Evolutionary conservation across 768 basidiomycete species (phyloP).

Genomic region (Serendipita indica): DNA sequence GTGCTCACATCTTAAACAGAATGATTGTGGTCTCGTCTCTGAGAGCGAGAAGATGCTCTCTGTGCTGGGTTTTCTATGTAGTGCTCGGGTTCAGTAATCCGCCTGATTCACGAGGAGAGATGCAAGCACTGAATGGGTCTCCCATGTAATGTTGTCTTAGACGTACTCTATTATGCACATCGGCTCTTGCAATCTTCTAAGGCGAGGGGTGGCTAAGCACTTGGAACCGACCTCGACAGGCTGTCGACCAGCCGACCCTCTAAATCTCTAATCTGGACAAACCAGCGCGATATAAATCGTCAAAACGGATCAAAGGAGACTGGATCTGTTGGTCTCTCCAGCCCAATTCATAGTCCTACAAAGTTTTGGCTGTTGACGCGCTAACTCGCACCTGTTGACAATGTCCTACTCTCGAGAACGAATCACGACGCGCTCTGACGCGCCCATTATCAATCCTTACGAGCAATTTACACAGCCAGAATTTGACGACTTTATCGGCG

Average conservation of each 20-base stretch:
- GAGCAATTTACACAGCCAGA: constrained; percentile 54
- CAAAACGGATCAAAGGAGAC: no score
- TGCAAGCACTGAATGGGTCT: neutral
- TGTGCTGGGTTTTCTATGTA: neutral
- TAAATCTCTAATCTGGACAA: no score
- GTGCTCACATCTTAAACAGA: constrained; percentile 25
- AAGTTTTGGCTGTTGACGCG: neutral
- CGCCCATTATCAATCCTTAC: constrained; percentile 56
- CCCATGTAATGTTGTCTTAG: constrained; percentile 6
- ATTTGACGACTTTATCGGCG: constrained; percentile 58
- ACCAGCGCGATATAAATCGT: no score
- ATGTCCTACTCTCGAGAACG: neutral
- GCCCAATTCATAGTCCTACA: neutral
- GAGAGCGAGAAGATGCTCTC: constrained; percentile 19
- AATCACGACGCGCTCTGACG: neutral
- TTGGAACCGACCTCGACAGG: neutral
- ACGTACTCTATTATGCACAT: constrained; percentile 2
- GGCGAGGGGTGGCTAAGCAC: neutral
- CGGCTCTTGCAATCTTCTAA: neutral
- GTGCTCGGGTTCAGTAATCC: neutral
- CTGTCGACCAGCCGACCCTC: no score
- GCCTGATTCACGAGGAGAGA: neutral
- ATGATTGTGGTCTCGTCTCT: constrained; percentile 78
- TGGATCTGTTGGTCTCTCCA: no score
- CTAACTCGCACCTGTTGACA: no score